Evolutionary conservation across 2,329 filamentous ascomycete species (phyloP), one percentile per base, ranked within the genome.

Genomic region (Dactylellina drechsleri): DNA sequence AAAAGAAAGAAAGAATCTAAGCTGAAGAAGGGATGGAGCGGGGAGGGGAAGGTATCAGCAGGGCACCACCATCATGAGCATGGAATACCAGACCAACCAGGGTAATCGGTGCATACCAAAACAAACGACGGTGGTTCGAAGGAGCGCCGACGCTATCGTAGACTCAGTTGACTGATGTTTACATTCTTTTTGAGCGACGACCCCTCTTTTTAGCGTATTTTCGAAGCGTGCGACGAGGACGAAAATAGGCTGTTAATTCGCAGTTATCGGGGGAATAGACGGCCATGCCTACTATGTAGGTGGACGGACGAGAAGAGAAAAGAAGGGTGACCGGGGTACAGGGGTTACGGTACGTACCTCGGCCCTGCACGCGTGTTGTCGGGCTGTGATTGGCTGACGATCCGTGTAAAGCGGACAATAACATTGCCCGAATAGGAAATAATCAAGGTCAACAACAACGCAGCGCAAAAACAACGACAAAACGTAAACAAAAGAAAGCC

Each of bases 401-500:
- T 36, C 31, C 31, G 31, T 36, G 43, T 47, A 47, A 47, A 47
- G 43, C n/a, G 43, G 7, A 18, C 60, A 61, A 73, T 72, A 31
- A 50, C 52, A 66, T 73, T 73, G 20, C 68, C 68, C 7, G 26
- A 73, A 53, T 36, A 49, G 68, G 68, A 53, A 73, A 66, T 57
- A 23, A 43, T 13, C 16, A 8, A 61, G 59, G 54, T 65, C 68
- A 66, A 73, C 61, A 73, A 73, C 61, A 47, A 18, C 43, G 43
- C 31, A 47, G 15, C 16, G 43, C 43, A 18, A 47, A 47, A 66
- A 66, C 61, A 73, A 66, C 61, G 66, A 64, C 58, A 62, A 73
- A 65, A 73, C 52, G 68, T 73, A 73, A 73, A 73, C 68, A 73
- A 73, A 49, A 50, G 20, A 16, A 28, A 50, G 12, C 31, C 31